Evolutionary conservation across 306 rosid genomes (phyloP).

Genomic region (Myrica gale): DNA sequence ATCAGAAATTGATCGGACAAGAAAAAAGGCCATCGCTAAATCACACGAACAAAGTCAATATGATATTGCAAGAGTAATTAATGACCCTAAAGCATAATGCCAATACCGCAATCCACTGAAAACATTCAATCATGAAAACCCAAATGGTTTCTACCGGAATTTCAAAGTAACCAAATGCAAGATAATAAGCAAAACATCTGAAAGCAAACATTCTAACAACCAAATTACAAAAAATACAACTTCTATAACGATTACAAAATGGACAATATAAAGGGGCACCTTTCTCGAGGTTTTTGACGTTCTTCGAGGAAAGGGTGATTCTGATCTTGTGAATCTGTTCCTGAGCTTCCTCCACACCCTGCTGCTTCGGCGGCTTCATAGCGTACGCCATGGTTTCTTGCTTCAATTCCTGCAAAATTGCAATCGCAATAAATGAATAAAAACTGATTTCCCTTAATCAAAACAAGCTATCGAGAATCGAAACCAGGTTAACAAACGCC

Average conservation of each 20-base stretch:
- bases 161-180: background rate
- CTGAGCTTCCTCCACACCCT: constrained; percentile 66
- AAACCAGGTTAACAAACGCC: too few species aligned
- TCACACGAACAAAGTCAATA: too few species aligned
- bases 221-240: background rate
- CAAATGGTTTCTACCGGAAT: background rate
- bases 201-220: background rate
- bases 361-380: constrained; percentile 66
- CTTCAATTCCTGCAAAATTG: background rate
- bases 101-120: background rate
- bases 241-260: background rate
- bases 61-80: too few species aligned
- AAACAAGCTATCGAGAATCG: too few species aligned
- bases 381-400: constrained; percentile 24
- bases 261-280: constrained; percentile 29
- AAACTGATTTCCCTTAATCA: background rate
- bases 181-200: background rate
- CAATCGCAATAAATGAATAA: background rate
- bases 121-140: too few species aligned
- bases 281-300: constrained; percentile 78
- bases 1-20: background rate
- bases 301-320: constrained; percentile 85
- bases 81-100: too few species aligned
- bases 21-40: background rate
- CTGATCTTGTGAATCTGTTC: constrained; percentile 88